Conservation (phyloP, 192 early-diverging fungal genomes). For the Obelidium mucronatum region DNA sequence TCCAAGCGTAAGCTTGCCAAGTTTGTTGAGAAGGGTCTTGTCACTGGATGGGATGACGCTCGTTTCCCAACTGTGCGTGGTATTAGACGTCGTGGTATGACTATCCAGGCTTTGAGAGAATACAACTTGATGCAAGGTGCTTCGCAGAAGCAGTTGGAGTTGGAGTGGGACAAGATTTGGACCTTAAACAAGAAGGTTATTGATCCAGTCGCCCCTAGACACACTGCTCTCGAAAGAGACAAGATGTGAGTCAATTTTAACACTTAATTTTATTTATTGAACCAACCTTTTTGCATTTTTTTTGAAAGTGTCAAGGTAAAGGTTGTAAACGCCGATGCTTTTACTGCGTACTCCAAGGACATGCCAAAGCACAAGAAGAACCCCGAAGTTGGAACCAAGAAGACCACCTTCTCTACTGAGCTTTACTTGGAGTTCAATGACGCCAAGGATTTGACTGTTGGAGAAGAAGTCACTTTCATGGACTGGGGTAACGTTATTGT, state of each 20-base stretch:
- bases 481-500: slow-evolving; percentile 99
- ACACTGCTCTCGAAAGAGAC: slow-evolving; percentile 77
- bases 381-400: slow-evolving; percentile 87
- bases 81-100: slow-evolving; percentile 96
- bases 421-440: slow-evolving; percentile 89
- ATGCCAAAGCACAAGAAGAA: slow-evolving; percentile 97
- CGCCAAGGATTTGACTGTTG: slow-evolving; percentile 76
- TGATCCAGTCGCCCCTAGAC: slow-evolving; percentile 93
- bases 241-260: slow-evolving; percentile 65
- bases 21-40: slow-evolving; percentile 89
- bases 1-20: slow-evolving; percentile 98
- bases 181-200: slow-evolving; percentile 95
- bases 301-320: slow-evolving; percentile 63
- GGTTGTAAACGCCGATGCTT: slow-evolving; percentile 62
- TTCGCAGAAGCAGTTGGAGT: slow-evolving; percentile 87
- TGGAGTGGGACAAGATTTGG: slow-evolving; percentile 99
- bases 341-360: slow-evolving; percentile 64
- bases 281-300: slow-evolving; percentile 28
- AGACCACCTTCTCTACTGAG: slow-evolving; percentile 76
- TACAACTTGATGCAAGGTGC: slow-evolving; percentile 99
- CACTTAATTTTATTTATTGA: slow-evolving; percentile 23
- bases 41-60: slow-evolving; percentile 71
- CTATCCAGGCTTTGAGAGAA: slow-evolving; percentile 93
- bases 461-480: slow-evolving; percentile 98
- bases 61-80: slow-evolving; percentile 70